phyloP scores from a whole-genome alignment of 139 green algal genomes.

The Deuterostichococcus epilithicus region DNA sequence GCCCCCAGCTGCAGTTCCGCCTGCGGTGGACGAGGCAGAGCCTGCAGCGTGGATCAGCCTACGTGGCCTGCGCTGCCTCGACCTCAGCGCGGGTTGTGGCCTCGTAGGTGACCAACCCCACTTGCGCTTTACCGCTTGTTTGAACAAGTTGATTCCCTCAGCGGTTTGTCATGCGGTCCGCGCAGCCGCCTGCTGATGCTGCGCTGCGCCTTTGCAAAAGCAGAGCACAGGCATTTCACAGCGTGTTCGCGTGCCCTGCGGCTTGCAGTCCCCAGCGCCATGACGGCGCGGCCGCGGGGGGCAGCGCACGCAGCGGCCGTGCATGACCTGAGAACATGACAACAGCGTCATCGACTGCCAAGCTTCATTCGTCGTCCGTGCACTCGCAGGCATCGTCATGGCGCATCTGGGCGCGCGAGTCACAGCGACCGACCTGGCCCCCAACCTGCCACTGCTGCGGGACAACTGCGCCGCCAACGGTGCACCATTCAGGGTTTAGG shows the following conservation, averaged over 20 bases:
- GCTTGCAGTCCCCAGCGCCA: too few species aligned
- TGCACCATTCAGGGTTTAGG: constrained; percentile 8
- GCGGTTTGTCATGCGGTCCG: not conserved
- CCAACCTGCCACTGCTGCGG: constrained; percentile 55
- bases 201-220: not conserved
- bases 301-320: not conserved
- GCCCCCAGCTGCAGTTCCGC: too few species aligned
- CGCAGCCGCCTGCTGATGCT: not conserved
- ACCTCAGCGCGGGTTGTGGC: constrained; percentile 62
- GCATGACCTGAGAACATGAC: not conserved
- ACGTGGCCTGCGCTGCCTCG: constrained; percentile 42
- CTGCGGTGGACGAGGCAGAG: too few species aligned
- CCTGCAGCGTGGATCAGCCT: not conserved
- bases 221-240: not conserved
- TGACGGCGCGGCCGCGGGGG: too few species aligned
- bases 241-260: not conserved
- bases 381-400: constrained; percentile 39
- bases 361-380: not conserved
- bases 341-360: not conserved
- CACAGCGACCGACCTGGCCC: constrained; percentile 49
- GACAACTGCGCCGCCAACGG: constrained; percentile 50
- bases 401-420: constrained; percentile 38
- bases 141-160: not conserved
- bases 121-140: not conserved
- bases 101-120: constrained; percentile 39